These are phyloP conservation scores for Curvularia sp. DNA, from an alignment of 2,329 filamentous ascomycete genomes.

Conservation along the genomic window DNA sequence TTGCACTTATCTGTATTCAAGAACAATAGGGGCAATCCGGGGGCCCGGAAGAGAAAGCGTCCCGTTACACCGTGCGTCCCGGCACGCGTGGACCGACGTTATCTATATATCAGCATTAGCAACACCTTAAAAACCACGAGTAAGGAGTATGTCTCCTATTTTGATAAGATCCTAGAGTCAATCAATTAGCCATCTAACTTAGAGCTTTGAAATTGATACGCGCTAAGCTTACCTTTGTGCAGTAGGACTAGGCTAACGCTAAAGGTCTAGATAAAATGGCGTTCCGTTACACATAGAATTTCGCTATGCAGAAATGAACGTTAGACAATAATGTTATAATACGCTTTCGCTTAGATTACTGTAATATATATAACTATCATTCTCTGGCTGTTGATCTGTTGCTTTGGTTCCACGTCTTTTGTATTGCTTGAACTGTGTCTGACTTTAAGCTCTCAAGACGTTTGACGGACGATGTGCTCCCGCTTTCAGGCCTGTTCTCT, in stretches of 20 bases:
- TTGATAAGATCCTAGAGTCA: too few species aligned
- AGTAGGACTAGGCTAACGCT: too few species aligned
- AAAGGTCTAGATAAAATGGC: neutral
- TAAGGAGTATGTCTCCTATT: too few species aligned
- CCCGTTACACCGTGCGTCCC: too few species aligned
- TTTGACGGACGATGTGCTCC: constrained; percentile 3
- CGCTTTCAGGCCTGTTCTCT: constrained; percentile 15
- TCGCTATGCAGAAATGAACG: too few species aligned
- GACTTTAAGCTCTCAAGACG: constrained; percentile 8
- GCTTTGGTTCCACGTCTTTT: constrained; percentile 16
- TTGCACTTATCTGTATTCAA: constrained; percentile 6
- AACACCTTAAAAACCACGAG: too few species aligned
- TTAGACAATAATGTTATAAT: constrained; percentile 10
- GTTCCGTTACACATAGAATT: neutral
- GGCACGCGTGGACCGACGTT: neutral
- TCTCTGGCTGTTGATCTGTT: neutral
- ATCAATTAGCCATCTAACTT: too few species aligned
- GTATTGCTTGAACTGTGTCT: constrained; percentile 16
- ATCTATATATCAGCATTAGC: too few species aligned
- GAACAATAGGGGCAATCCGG: neutral
- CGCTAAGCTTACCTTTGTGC: too few species aligned
- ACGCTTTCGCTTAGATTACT: constrained; percentile 12
- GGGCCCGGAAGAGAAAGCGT: too few species aligned
- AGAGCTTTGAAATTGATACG: too few species aligned
- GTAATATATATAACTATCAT: neutral